phyloP scores from a whole-genome alignment of 192 early-diverging fungal species.

The Coemansia sp. region DNA sequence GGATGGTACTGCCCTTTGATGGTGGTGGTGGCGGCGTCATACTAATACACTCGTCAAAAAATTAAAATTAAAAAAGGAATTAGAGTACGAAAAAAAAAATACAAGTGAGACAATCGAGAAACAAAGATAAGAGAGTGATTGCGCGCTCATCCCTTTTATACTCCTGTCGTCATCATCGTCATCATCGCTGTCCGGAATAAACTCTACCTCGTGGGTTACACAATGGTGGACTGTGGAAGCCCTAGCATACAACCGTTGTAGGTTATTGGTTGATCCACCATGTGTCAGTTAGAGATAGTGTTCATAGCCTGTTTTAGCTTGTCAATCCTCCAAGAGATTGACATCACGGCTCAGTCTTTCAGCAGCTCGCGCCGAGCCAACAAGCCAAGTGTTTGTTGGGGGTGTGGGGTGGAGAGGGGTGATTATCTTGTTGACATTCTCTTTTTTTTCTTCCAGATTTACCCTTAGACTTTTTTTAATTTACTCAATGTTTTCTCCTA shows the following conservation, averaged over 20 bases:
- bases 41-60: background rate
- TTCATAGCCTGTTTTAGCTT: too few species aligned
- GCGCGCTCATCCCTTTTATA: too few species aligned
- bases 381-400: background rate
- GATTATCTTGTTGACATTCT: background rate
- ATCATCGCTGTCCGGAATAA: too few species aligned
- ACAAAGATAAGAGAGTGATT: background rate
- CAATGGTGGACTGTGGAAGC: background rate
- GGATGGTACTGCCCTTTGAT: slow-evolving; percentile 4
- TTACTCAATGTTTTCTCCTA: background rate
- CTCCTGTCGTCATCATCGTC: too few species aligned
- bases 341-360: background rate
- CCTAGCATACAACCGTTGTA: too few species aligned
- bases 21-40: slow-evolving; percentile 4
- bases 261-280: too few species aligned
- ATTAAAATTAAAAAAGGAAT: background rate
- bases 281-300: too few species aligned
- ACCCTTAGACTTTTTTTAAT: background rate
- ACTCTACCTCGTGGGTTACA: too few species aligned
- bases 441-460: background rate
- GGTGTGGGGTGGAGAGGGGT: background rate
- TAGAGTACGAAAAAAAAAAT: background rate
- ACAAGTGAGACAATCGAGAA: background rate
- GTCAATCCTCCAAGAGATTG: background rate
- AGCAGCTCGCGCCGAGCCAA: background rate